phyloP scores from a whole-genome alignment of 1,284 basidiomycete species.

The Boletus hoseneyae region DNA sequence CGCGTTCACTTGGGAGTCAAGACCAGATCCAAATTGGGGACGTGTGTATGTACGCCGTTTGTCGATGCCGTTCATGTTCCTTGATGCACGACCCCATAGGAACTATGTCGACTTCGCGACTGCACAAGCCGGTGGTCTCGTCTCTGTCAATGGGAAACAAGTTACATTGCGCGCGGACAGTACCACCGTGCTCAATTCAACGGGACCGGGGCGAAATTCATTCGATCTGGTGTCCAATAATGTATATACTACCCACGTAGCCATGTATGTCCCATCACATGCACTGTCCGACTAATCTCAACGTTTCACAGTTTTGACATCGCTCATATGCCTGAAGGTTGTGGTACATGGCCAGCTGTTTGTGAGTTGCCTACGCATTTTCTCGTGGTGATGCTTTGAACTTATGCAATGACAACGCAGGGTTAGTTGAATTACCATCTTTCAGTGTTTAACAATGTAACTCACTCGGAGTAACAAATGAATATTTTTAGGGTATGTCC shows the following conservation, averaged over 20 bases:
- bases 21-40: constrained; percentile 14
- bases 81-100: constrained; percentile 2
- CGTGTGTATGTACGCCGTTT: constrained; percentile 15
- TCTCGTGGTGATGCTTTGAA: not conserved
- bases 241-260: constrained; percentile 34
- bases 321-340: constrained; percentile 38
- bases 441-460: not conserved
- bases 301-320: constrained; percentile 31
- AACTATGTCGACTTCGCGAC: constrained; percentile 16
- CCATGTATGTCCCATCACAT: constrained; percentile 24
- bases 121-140: constrained; percentile 13
- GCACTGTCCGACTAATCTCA: not conserved
- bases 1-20: constrained; percentile 17
- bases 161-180: constrained; percentile 22
- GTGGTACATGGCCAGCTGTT: constrained; percentile 39
- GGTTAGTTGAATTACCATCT: constrained; percentile 16
- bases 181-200: constrained; percentile 17
- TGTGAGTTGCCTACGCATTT: constrained; percentile 15
- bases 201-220: constrained; percentile 36
- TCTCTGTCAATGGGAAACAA: constrained; percentile 12
- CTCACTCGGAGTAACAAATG: constrained; percentile 4
- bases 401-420: constrained; percentile 7
- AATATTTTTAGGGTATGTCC: constrained; percentile 13
- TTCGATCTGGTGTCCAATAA: constrained; percentile 33
- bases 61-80: not conserved